Conservation (phyloP, 129 eudicot species). For the Flaveria robusta region DNA sequence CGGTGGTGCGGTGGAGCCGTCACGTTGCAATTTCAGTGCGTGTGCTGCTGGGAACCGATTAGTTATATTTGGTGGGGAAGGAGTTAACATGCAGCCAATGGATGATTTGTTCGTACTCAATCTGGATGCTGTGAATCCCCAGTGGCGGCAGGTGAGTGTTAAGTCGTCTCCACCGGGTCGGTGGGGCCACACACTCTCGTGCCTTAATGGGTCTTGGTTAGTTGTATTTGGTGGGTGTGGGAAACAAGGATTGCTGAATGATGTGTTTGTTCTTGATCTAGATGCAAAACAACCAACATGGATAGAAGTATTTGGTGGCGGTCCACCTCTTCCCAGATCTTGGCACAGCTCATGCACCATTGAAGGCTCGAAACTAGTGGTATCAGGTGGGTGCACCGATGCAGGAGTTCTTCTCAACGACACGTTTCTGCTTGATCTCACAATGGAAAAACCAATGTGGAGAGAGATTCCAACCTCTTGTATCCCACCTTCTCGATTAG, state of each 20-base stretch:
- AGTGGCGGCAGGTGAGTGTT: constrained; percentile 79
- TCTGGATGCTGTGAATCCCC: constrained; percentile 69
- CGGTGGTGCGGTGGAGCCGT: constrained; percentile 89
- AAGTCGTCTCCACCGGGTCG: constrained; percentile 89
- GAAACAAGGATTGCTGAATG: constrained; percentile 78
- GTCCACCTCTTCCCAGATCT: constrained; percentile 77
- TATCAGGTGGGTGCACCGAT: constrained; percentile 92
- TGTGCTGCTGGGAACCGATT: constrained; percentile 91
- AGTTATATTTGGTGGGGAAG: constrained; percentile 93
- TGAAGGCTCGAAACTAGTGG: constrained; percentile 85
- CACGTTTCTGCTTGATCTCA: constrained; percentile 66
- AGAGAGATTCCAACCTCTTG: constrained; percentile 67
- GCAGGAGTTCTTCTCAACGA: constrained; percentile 88
- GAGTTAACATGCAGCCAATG: constrained; percentile 97
- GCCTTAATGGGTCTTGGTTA: constrained; percentile 83
- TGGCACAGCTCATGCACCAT: constrained; percentile 97
- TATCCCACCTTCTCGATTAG: constrained; percentile 77
- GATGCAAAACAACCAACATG: constrained; percentile 94
- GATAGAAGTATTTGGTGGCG: constrained; percentile 74
- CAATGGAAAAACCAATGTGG: constrained; percentile 75
- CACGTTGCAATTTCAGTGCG: constrained; percentile 88
- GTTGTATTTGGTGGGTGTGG: constrained; percentile 94
- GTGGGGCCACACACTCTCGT: constrained; percentile 92
- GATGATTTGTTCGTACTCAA: constrained; percentile 91
- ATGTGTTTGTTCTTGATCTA: constrained; percentile 80